Conservation (phyloP, 2,329 filamentous ascomycete species). For the Pseudocercospora musae region DNA sequence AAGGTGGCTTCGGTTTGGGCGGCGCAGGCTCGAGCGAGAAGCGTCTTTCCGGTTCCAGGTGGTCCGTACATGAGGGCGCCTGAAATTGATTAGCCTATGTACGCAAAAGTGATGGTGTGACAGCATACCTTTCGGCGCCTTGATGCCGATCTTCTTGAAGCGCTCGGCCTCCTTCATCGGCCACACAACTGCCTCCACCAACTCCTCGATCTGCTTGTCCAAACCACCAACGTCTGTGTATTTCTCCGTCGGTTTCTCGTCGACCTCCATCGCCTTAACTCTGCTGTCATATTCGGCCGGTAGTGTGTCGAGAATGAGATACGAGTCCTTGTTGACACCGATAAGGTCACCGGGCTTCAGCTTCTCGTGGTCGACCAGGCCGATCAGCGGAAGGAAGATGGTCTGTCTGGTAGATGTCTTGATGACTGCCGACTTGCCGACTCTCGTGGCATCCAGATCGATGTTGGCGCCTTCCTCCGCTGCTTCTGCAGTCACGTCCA, state of each 20-base stretch:
- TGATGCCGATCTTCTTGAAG: conserved; percentile 99
- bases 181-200: conserved; percentile 98
- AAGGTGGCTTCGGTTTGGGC: conserved; percentile 98
- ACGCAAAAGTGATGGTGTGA: not conserved
- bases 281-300: conserved; percentile 97
- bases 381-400: conserved; percentile 96
- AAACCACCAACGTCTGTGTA: conserved; percentile 96
- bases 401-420: conserved; percentile 98
- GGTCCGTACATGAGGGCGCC: conserved; percentile 98
- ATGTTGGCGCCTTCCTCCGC: conserved; percentile 98
- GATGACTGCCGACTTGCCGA: conserved; percentile 98
- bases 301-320: conserved; percentile 92
- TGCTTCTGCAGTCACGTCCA: conserved; percentile 93
- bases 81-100: conserved; percentile 37
- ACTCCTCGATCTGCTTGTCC: conserved; percentile 98
- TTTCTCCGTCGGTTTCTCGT: conserved; percentile 99
- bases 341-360: conserved; percentile 95
- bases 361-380: conserved; percentile 90
- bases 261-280: conserved; percentile 99
- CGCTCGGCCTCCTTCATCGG: conserved; percentile 99
- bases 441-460: conserved; percentile 90
- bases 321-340: conserved; percentile 98
- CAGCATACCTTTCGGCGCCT: conserved; percentile 83
- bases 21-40: conserved; percentile 90
- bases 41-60: conserved; percentile 84